Conservation (phyloP, 1,284 basidiomycete genomes). For the Pisolithus thermaeus region DNA sequence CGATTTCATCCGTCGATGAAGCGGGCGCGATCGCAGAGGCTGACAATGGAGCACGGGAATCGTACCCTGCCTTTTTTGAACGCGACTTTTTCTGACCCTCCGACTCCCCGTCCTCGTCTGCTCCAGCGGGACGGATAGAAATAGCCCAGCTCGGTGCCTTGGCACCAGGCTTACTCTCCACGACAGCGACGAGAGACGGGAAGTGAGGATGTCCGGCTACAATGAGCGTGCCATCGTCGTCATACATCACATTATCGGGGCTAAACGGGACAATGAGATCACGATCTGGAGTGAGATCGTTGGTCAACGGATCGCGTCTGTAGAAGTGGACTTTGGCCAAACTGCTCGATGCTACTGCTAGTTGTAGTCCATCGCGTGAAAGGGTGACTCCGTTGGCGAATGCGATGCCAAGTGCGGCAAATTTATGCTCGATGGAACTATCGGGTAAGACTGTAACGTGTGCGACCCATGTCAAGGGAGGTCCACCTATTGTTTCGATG, state of each 20-base stretch:
- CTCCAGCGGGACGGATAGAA: constrained; percentile 28
- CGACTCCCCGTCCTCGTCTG: constrained; percentile 6
- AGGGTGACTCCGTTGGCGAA: constrained; percentile 66
- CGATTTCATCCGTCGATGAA: constrained; percentile 35
- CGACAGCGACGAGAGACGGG: constrained; percentile 40
- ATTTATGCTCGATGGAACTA: constrained; percentile 26
- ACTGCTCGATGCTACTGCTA: constrained; percentile 55
- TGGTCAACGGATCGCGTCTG: constrained; percentile 35
- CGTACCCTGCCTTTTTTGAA: constrained; percentile 25
- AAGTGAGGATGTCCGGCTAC: constrained; percentile 64
- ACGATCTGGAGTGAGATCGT: constrained; percentile 34
- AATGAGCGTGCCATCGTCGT: constrained; percentile 42
- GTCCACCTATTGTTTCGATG: too few relatives aligned
- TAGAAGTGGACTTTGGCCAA: constrained; percentile 46
- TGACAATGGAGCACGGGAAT: constrained; percentile 41
- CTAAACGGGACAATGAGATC: constrained; percentile 50
- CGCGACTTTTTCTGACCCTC: not conserved
- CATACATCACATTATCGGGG: constrained; percentile 56
- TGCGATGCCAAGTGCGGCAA: constrained; percentile 43
- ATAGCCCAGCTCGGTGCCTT: constrained; percentile 53
- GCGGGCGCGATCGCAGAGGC: constrained; percentile 35
- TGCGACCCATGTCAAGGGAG: too few relatives aligned
- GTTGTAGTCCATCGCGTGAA: constrained; percentile 40
- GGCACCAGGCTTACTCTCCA: constrained; percentile 34
- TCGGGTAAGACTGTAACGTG: constrained; percentile 37